phyloP scores from a whole-genome alignment of 78 protist genomes.

The Monosiga brevicollis region DNA sequence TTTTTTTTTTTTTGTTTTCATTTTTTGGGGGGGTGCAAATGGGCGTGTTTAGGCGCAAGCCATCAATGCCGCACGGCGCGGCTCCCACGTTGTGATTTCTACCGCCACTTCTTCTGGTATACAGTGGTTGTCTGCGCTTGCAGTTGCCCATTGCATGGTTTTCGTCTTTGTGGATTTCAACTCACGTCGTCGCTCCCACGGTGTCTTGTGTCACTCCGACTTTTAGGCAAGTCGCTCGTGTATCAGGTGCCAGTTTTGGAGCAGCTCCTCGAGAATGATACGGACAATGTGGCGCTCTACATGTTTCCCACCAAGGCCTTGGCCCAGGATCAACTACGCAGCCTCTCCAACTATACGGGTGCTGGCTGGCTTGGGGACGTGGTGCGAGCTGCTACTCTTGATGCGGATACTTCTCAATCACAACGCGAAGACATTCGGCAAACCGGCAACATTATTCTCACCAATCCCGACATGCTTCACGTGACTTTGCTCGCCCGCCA shows the following conservation, averaged over 20 bases:
- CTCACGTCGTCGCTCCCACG: too few relatives aligned
- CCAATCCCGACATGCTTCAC: slow-evolving; percentile 56
- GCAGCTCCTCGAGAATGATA: background rate
- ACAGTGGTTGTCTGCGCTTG: background rate
- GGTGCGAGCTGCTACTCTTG: slow-evolving; percentile 5
- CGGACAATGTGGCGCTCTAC: background rate
- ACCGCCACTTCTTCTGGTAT: background rate
- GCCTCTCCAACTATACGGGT: background rate
- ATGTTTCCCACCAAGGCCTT: slow-evolving; percentile 43
- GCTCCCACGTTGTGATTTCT: background rate
- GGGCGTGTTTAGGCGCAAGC: too few relatives aligned
- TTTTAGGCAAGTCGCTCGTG: slow-evolving; percentile 21
- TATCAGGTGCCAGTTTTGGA: slow-evolving; percentile 1
- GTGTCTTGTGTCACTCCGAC: too few relatives aligned
- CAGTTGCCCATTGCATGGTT: background rate
- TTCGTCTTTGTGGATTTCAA: too few relatives aligned
- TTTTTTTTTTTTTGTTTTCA: too few relatives aligned
- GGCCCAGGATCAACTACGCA: slow-evolving; percentile 46
- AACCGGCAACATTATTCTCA: slow-evolving; percentile 9
- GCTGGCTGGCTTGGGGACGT: too few relatives aligned
- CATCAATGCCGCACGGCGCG: background rate
- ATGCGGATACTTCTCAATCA: slow-evolving; percentile 15
- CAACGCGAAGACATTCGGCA: slow-evolving; percentile 4
- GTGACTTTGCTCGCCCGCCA: slow-evolving; percentile 20
- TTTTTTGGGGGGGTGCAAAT: too few relatives aligned